Evolutionary conservation across 495 filamentous ascomycete species (phyloP), one percentile per base, ranked within the genome.

Genomic region (Aspergillus ostianus): DNA sequence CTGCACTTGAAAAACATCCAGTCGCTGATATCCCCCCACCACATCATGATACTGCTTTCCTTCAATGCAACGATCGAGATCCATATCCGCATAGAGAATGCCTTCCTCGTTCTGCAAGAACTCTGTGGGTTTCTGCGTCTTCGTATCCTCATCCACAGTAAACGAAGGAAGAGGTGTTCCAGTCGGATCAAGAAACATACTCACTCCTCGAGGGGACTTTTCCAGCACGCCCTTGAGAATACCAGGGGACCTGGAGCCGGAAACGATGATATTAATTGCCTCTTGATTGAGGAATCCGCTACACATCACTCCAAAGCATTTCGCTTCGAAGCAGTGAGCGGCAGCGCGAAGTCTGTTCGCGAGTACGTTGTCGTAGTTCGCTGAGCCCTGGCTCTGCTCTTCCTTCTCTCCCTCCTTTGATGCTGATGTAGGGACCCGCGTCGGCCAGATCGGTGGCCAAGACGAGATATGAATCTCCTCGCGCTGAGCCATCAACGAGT

Each of bases 21-120:
- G 57, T 44, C 77, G 55, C 62, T 80, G 77, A 63, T 80, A 79
- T 7, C 70, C 73, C 6, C 73, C 77, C 2, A 70, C 73, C 4
- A 76, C 61, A 64, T 80, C 77, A 55, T 79, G 76, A 51, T 71
- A 78, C 59, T 79, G 76, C 58, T 79, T 80, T 17, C 69, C 70
- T 55, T 80, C 76, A 26, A 80, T 57, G n/a, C 70, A 72, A 17
- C 59, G 61, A 7, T 65, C 64, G 18, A 79, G 45, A 52, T 80
- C 70, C 23, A 80, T 21, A 48, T 80, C 76, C 4, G 67, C 77
- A 58, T 80, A 80, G 18, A 73, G 46, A 27, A 80, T 73, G 0
- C 71, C 76, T 56, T 79, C 76, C 18, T 71, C 58, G 10, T 66
- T 53, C 49, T 73, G 70, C n/a, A 80, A 49, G 3, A 60, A 57